These are phyloP conservation scores for Citrullus mucosospermus DNA, from an alignment of 306 rosid species.

Conservation along the genomic window DNA sequence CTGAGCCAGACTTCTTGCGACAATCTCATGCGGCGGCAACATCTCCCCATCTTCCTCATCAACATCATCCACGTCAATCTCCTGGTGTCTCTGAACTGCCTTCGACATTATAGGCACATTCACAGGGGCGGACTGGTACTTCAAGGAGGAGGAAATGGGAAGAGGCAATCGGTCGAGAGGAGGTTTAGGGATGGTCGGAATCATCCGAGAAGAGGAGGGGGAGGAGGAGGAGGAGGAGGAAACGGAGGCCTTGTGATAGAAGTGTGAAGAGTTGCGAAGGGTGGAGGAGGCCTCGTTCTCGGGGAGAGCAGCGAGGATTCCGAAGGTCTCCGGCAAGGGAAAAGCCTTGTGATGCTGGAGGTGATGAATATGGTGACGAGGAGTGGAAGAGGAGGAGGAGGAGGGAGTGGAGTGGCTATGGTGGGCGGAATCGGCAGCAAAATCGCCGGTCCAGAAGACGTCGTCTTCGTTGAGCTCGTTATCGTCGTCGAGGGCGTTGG, in stretches of 20 bases:
- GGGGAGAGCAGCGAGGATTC: slow-evolving; percentile 78
- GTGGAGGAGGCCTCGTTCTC: slow-evolving; percentile 33
- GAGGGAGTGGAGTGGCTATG: slow-evolving; percentile 16
- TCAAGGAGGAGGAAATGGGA: slow-evolving; percentile 19
- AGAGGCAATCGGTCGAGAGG: slow-evolving; percentile 26
- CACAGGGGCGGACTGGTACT: slow-evolving; percentile 67
- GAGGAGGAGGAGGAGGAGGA: slow-evolving; percentile 37
- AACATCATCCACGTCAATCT: slow-evolving; percentile 19
- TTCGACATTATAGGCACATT: slow-evolving; percentile 43
- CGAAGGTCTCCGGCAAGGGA: slow-evolving; percentile 36
- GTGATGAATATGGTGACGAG: slow-evolving; percentile 15
- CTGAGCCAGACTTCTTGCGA: slow-evolving; percentile 33
- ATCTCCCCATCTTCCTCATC: slow-evolving; percentile 29
- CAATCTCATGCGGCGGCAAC: slow-evolving; percentile 75
- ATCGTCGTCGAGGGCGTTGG: slow-evolving; percentile 14
- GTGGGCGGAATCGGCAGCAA: slow-evolving; percentile 24
- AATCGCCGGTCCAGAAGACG: slow-evolving; percentile 40
- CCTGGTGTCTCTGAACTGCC: slow-evolving; percentile 21
- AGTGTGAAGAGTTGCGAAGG: slow-evolving; percentile 21
- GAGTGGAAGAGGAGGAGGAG: slow-evolving; percentile 23
- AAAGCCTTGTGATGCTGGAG: slow-evolving; percentile 22
- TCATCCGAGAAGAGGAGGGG: slow-evolving; percentile 38
- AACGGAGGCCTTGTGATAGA: slow-evolving; percentile 37
- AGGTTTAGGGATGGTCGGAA: slow-evolving; percentile 45
- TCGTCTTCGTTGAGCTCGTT: slow-evolving; percentile 65